phyloP scores from a whole-genome alignment of 768 basidiomycete species.

The Chalciporus chontae region DNA sequence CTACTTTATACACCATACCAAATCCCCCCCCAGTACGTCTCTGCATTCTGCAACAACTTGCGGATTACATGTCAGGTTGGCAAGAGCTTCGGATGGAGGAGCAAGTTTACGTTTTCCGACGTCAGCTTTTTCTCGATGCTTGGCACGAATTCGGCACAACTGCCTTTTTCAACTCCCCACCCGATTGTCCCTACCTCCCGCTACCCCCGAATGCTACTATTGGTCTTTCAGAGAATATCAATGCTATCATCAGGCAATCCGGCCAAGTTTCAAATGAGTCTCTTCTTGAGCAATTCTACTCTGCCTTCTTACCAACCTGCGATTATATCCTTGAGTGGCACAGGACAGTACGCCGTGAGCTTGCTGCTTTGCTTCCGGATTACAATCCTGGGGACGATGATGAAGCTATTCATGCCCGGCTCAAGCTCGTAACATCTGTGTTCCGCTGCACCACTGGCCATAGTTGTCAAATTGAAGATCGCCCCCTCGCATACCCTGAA shows the following conservation, averaged over 20 bases:
- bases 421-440: conserved; percentile 28
- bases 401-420: conserved; percentile 15
- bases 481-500: conserved; percentile 22
- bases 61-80: conserved; percentile 28
- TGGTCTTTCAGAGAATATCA: conserved; percentile 19
- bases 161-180: conserved; percentile 13
- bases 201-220: conserved; percentile 27
- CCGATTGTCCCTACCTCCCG: conserved; percentile 19
- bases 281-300: conserved; percentile 15
- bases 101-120: conserved; percentile 25
- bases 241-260: conserved; percentile 25
- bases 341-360: conserved; percentile 20
- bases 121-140: conserved; percentile 22
- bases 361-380: conserved; percentile 25
- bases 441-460: conserved; percentile 19
- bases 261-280: conserved; percentile 2
- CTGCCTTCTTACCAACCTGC: conserved; percentile 14
- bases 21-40: conserved; percentile 16
- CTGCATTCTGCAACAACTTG: conserved; percentile 18
- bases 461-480: conserved; percentile 13
- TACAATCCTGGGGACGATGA: conserved; percentile 17
- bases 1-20: neutral
- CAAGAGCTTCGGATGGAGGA: conserved; percentile 30
- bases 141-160: conserved; percentile 22
- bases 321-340: conserved; percentile 27